These are phyloP conservation scores for Aspergillus arachidicola DNA, from an alignment of 2,329 filamentous ascomycete species.

Conservation along the genomic window DNA sequence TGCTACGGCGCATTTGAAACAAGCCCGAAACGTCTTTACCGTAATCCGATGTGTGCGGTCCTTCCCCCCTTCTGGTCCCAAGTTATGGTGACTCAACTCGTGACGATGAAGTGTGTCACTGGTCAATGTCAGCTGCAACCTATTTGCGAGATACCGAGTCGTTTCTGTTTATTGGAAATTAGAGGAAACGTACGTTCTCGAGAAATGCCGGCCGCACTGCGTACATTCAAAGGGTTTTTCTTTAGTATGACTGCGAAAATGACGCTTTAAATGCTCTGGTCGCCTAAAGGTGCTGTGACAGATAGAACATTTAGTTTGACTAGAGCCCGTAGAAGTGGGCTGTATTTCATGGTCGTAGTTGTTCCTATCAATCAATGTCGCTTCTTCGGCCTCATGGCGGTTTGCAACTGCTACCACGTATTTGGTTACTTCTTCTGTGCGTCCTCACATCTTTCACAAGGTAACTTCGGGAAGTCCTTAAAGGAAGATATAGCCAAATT, in stretches of 20 bases:
- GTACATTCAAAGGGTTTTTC: slow-evolving; percentile 43
- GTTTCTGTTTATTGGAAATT: neutral
- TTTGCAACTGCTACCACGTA: slow-evolving; percentile 17
- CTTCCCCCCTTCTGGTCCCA: slow-evolving; percentile 35
- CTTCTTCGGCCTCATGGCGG: slow-evolving; percentile 20
- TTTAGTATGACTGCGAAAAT: slow-evolving; percentile 45
- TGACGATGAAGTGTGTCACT: slow-evolving; percentile 46
- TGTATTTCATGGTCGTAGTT: slow-evolving; percentile 16
- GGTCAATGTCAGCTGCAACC: slow-evolving; percentile 6
- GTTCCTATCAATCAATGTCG: slow-evolving; percentile 14
- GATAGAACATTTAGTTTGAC: slow-evolving; percentile 35
- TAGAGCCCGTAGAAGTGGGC: slow-evolving; percentile 15
- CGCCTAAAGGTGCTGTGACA: slow-evolving; percentile 43
- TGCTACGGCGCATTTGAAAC: slow-evolving; percentile 42
- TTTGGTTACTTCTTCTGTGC: slow-evolving; percentile 8
- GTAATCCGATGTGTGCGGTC: slow-evolving; percentile 44
- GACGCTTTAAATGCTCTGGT: slow-evolving; percentile 46
- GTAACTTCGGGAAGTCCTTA: neutral
- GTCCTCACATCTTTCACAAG: neutral
- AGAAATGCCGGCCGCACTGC: slow-evolving; percentile 46
- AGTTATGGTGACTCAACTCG: slow-evolving; percentile 41
- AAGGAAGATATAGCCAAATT: neutral
- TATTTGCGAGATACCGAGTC: neutral
- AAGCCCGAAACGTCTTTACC: slow-evolving; percentile 46
- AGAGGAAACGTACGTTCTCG: slow-evolving; percentile 38